Evolutionary conservation across 1,139 yeast genomes (phyloP).

Genomic region (Geotrichum fermentans): DNA sequence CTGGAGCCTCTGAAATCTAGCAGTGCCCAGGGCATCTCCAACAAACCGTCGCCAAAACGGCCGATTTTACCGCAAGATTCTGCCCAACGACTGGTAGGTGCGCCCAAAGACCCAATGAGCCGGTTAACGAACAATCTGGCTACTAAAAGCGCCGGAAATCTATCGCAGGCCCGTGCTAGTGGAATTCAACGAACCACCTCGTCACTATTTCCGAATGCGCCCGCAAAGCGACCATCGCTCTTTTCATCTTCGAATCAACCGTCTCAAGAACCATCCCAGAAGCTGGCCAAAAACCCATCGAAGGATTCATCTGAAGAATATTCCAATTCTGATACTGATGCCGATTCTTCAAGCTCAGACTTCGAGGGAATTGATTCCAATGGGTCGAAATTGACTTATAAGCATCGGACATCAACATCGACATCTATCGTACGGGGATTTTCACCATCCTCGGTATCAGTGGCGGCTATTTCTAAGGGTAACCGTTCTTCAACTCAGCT

Average conservation of each 20-base stretch:
- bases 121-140: conserved; percentile 12
- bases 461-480: conserved; percentile 22
- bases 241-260: conserved; percentile 11
- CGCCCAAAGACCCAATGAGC: conserved; percentile 10
- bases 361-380: conserved; percentile 24
- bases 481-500: conserved; percentile 5
- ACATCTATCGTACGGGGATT: conserved; percentile 47
- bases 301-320: conserved; percentile 2
- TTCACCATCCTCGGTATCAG: conserved; percentile 40
- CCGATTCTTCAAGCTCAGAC: conserved; percentile 13
- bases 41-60: conserved; percentile 1
- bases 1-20: too few species aligned
- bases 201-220: conserved; percentile 8
- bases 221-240: conserved; percentile 15
- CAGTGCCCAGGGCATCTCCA: not conserved
- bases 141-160: conserved; percentile 7
- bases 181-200: conserved; percentile 13
- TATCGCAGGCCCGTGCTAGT: conserved; percentile 1
- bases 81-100: conserved; percentile 1
- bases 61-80: not conserved
- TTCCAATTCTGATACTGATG: conserved; percentile 5
- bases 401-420: conserved; percentile 34
- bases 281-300: not conserved
- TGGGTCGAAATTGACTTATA: conserved; percentile 16
- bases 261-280: not conserved